Evolutionary conservation across 305 asterid genomes (phyloP).

Genomic region (Solanum hybrid): DNA sequence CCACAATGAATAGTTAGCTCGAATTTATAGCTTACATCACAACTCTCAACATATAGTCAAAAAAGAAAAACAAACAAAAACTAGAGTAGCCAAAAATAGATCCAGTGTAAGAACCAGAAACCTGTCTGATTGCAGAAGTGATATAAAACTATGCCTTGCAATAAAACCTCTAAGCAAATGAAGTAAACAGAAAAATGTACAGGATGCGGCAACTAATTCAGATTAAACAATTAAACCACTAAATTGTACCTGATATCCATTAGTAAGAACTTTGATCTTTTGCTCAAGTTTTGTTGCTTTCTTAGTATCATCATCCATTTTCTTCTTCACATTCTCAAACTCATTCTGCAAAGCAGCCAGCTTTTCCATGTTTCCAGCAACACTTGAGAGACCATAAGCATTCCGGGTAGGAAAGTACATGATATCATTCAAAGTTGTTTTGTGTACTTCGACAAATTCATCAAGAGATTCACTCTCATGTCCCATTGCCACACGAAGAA

Average conservation of each 20-base stretch:
- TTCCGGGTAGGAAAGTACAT: slow-evolving; percentile 83
- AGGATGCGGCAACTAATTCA: not conserved
- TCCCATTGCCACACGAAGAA: slow-evolving; percentile 74
- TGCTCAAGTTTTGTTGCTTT: slow-evolving; percentile 77
- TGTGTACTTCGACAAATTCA: slow-evolving; percentile 75
- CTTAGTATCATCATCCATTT: slow-evolving; percentile 81
- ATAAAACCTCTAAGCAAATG: not conserved
- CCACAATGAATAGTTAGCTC: slow-evolving; percentile 9
- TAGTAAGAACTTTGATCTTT: slow-evolving; percentile 77
- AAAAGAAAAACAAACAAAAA: not conserved
- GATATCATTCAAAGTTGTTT: slow-evolving; percentile 67
- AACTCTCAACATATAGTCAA: not conserved
- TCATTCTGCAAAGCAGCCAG: slow-evolving; percentile 73
- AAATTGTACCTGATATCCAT: slow-evolving; percentile 64
- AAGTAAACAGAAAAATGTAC: not conserved
- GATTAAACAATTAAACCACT: not conserved
- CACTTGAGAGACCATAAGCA: slow-evolving; percentile 78
- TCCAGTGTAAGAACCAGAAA: not conserved
- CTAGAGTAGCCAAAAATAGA: not conserved
- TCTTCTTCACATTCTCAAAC: slow-evolving; percentile 73
- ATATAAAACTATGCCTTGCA: not conserved
- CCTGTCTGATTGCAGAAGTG: not conserved
- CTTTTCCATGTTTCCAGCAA: slow-evolving; percentile 80
- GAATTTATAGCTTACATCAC: not conserved
- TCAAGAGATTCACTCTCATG: slow-evolving; percentile 73